phyloP scores from a whole-genome alignment of 2,329 filamentous ascomycete species.

The Blastomyces gilchristii region DNA sequence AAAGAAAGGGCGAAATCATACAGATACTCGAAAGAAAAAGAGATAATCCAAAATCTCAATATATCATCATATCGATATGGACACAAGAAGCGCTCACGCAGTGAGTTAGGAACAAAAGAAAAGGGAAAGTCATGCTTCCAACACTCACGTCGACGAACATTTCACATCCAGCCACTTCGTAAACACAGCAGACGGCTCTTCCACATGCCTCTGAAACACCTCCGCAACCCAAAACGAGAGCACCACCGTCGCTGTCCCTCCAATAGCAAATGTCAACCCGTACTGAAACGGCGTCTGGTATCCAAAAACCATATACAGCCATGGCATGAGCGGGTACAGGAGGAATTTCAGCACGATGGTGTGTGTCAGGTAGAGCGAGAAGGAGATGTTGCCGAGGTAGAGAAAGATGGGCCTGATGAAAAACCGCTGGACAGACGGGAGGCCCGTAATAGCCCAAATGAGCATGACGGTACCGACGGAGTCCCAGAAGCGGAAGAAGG shows the following conservation, averaged over 20 bases:
- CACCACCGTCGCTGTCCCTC: slow-evolving; percentile 31
- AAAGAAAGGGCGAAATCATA: not conserved
- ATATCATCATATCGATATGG: not conserved
- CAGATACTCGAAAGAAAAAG: not conserved
- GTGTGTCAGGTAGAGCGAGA: slow-evolving; percentile 40
- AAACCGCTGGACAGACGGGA: slow-evolving; percentile 31
- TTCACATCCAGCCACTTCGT: slow-evolving; percentile 39
- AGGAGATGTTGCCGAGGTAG: slow-evolving; percentile 40
- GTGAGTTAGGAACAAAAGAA: not conserved
- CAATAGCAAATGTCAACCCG: slow-evolving; percentile 31
- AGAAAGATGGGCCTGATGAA: slow-evolving; percentile 34
- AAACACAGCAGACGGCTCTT: slow-evolving; percentile 42
- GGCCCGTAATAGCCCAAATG: slow-evolving; percentile 34
- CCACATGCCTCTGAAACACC: slow-evolving; percentile 49
- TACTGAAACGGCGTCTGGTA: slow-evolving; percentile 32
- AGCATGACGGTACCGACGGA: slow-evolving; percentile 34
- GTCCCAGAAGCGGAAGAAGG: slow-evolving; percentile 37
- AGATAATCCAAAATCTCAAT: not conserved
- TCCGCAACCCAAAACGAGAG: slow-evolving; percentile 47
- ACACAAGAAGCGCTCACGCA: not conserved
- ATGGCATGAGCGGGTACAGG: slow-evolving; percentile 37
- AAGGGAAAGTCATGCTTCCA: not conserved
- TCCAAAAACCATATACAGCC: slow-evolving; percentile 32
- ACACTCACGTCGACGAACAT: slow-evolving; percentile 8
- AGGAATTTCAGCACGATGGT: slow-evolving; percentile 36